phyloP scores from a whole-genome alignment of 306 rosid genomes.

The Fragaria vesca region DNA sequence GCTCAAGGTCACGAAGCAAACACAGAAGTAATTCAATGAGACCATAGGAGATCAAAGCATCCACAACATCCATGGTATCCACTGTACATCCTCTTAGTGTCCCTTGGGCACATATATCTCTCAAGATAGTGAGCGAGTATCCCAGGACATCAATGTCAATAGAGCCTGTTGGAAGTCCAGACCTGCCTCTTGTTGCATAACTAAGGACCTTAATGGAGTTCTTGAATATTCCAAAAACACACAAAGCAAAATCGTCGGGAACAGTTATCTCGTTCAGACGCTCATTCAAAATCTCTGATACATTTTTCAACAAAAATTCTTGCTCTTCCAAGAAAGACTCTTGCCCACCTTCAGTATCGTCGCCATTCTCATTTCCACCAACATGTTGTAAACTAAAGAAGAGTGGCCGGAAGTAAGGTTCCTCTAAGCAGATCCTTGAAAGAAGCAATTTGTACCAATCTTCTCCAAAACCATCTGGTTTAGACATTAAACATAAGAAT shows the following conservation, averaged over 20 bases:
- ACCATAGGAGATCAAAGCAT: conserved; percentile 49
- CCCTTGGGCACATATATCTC: conserved; percentile 65
- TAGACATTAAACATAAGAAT: not conserved
- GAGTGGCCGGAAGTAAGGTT: conserved; percentile 43
- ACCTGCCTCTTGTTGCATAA: conserved; percentile 31
- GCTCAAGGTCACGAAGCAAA: conserved; percentile 61
- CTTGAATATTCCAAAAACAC: conserved; percentile 59
- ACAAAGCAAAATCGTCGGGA: conserved; percentile 40
- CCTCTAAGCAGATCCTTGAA: conserved; percentile 64
- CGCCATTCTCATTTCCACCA: conserved; percentile 24
- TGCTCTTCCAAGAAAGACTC: conserved; percentile 46
- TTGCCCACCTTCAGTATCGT: conserved; percentile 17
- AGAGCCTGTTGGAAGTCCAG: conserved; percentile 66
- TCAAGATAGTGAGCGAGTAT: conserved; percentile 63
- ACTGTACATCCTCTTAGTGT: conserved; percentile 23
- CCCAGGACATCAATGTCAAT: conserved; percentile 55
- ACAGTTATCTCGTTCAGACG: conserved; percentile 38
- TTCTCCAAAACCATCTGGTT: conserved; percentile 64
- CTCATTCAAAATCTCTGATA: conserved; percentile 56
- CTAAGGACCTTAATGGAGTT: conserved; percentile 35
- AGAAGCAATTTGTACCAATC: conserved; percentile 72
- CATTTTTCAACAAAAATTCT: conserved; percentile 46
- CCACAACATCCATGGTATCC: conserved; percentile 41
- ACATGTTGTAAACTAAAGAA: conserved; percentile 37
- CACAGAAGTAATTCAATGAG: conserved; percentile 50